phyloP scores from a whole-genome alignment of 768 basidiomycete genomes.

The Porphyrellus cyaneotinctus region DNA sequence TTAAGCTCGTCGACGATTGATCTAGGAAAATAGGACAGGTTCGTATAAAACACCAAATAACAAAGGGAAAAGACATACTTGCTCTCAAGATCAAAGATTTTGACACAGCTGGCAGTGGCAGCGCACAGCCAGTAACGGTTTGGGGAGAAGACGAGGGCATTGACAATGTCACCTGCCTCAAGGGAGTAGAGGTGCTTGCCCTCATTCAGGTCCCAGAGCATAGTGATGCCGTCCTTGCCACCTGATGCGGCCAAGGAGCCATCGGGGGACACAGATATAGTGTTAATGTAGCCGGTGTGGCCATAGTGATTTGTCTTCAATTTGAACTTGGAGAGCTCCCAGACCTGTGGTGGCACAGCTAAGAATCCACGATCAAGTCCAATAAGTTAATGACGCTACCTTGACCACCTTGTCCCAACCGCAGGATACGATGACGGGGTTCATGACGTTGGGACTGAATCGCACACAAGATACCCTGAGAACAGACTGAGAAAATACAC shows the following conservation, averaged over 20 bases:
- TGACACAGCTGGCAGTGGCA: slow-evolving; percentile 94
- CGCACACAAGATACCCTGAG: slow-evolving; percentile 96
- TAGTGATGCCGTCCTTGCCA: slow-evolving; percentile 99
- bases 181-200: slow-evolving; percentile 99
- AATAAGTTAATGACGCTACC: slow-evolving; percentile 47
- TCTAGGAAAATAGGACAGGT: slow-evolving; percentile 35
- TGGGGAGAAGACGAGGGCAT: slow-evolving; percentile 98
- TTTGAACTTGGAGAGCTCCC: slow-evolving; percentile 99
- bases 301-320: slow-evolving; percentile 99
- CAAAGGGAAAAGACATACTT: slow-evolving; percentile 58
- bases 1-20: slow-evolving; percentile 99
- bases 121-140: slow-evolving; percentile 99
- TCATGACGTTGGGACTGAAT: slow-evolving; percentile 96
- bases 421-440: slow-evolving; percentile 97
- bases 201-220: slow-evolving; percentile 99
- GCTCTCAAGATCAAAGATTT: slow-evolving; percentile 99
- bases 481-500: background rate
- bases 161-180: slow-evolving; percentile 97
- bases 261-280: slow-evolving; percentile 96
- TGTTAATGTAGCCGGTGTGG: slow-evolving; percentile 99
- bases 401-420: slow-evolving; percentile 99
- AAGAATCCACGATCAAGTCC: slow-evolving; percentile 3
- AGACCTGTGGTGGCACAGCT: slow-evolving; percentile 68
- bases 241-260: slow-evolving; percentile 98
- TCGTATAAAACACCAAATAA: background rate